Base-by-base conservation (phyloP, 768 basidiomycete species). In the Russula lepida region DNA sequence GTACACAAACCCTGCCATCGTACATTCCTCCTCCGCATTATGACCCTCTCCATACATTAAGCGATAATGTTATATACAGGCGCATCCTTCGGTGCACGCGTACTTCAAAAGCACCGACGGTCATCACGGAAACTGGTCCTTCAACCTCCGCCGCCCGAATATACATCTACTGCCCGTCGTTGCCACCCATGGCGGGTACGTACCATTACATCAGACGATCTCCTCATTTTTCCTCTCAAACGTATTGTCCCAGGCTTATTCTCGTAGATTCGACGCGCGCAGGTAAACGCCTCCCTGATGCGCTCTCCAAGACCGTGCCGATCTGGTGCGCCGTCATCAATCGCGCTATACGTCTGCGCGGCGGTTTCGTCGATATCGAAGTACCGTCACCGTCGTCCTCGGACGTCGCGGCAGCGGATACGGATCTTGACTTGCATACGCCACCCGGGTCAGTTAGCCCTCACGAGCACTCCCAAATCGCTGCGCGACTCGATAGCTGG, bases 91-190 rank as follows among this genome's bases (percentile, higher is more conserved):
- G 12, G 56, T 74, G 5, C 77, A 79, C 30, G 91, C 84, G 17
- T 98, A 92, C 76, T 98, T 90, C 80, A 95, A 95, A 69, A 92
- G 92, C 0, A 94, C 90, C 0, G 92, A 95, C 67, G 93, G 92
- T 0, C 92, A 95, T 68, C 85, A 80, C 62, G 80, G 82, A 48
- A 87, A 89, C 69, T 95, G 92, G 92, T 77, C 79, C 67, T 93
- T 95, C 74, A 92, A 85, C 68, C 74, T 95, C 8, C 79, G 90
- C 28, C 78, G 95, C 21, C 83, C 93, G 0, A 98, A 98, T 68
- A 75, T 97, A 21, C 88, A 89, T 57, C 73, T 98, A 0, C 72
- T 97, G 6, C 74, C 83, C 1, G 64, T 85, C 27, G 77, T 88
- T 23, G 71, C 73, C 11, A 64, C 80, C 30, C 71, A 78, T 19